Conservation (phyloP, 2,329 filamentous ascomycete genomes). For the Lasiodiplodia hormozganensis region DNA sequence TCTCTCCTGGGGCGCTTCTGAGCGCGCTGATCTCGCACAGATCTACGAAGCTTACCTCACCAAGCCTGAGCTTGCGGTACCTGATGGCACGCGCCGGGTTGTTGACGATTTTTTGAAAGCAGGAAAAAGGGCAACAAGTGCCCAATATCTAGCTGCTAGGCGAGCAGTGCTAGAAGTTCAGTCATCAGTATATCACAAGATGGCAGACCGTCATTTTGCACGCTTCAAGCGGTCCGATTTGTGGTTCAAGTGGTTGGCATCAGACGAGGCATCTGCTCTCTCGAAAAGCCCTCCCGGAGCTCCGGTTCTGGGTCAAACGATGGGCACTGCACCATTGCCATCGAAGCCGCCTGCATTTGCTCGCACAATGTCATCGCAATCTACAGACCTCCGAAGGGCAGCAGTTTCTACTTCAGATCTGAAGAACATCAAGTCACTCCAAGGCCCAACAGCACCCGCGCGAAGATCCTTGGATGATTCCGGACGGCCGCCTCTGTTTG, state of each 20-base stretch:
- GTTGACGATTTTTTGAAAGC: constrained; percentile 81
- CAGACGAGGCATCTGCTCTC: constrained; percentile 69
- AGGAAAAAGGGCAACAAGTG: constrained; percentile 75
- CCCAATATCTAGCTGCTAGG: constrained; percentile 83
- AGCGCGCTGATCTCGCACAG: constrained; percentile 85
- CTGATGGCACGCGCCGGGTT: constrained; percentile 69
- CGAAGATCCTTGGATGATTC: constrained; percentile 76
- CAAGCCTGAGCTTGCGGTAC: constrained; percentile 79
- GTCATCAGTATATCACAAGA: constrained; percentile 80
- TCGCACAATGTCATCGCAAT: constrained; percentile 56
- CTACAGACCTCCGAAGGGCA: constrained; percentile 63
- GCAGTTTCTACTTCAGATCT: constrained; percentile 69
- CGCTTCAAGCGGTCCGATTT: constrained; percentile 91
- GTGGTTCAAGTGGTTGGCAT: constrained; percentile 94
- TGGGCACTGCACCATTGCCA: constrained; percentile 36
- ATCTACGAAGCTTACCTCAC: constrained; percentile 90
- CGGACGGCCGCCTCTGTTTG: constrained; percentile 69
- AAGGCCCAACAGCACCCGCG: constrained; percentile 54
- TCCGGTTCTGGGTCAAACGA: not conserved
- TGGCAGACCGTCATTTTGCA: constrained; percentile 81
- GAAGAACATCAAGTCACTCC: constrained; percentile 54
- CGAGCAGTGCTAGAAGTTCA: constrained; percentile 83
- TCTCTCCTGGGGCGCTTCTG: constrained; percentile 79
- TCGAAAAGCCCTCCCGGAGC: constrained; percentile 36
- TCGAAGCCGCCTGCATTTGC: constrained; percentile 44